phyloP scores from a whole-genome alignment of 768 basidiomycete species.

The Boletus reticuloceps region DNA sequence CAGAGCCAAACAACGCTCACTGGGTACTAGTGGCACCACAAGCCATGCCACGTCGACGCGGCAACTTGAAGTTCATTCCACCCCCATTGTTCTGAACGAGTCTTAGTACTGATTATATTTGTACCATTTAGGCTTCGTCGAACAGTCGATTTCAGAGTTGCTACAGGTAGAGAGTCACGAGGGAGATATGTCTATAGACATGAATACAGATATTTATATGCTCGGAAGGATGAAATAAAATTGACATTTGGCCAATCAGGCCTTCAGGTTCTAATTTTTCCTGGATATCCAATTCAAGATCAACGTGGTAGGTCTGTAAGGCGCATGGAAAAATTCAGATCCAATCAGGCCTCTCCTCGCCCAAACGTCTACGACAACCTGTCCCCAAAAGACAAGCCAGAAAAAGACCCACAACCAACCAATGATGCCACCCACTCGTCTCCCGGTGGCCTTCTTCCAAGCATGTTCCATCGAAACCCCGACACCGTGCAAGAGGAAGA shows the following conservation, averaged over 20 bases:
- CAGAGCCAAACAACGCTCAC: no score
- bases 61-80: no score
- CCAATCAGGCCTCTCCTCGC: slow-evolving; percentile 20
- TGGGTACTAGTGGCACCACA: no score
- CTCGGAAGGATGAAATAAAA: not conserved
- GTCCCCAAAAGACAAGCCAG: slow-evolving; percentile 50
- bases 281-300: slow-evolving; percentile 11
- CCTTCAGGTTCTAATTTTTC: not conserved
- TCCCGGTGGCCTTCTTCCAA: slow-evolving; percentile 46
- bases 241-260: not conserved
- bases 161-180: no score
- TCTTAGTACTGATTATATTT: no score
- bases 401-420: slow-evolving; percentile 52
- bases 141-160: no score
- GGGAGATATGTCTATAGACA: no score
- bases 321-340: slow-evolving; percentile 9
- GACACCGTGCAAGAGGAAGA: slow-evolving; percentile 57
- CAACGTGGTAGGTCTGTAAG: slow-evolving; percentile 19
- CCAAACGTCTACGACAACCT: slow-evolving; percentile 46
- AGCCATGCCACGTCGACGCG: no score
- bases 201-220: no score
- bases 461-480: slow-evolving; percentile 48
- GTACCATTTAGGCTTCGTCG: no score
- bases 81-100: no score
- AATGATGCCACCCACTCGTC: slow-evolving; percentile 42